Percentiles rank a stretch among this genome's conserved stretches.
phyloP scores from a whole-genome alignment of 805 yeast species.

The Monosporozyma aerobia region DNA sequence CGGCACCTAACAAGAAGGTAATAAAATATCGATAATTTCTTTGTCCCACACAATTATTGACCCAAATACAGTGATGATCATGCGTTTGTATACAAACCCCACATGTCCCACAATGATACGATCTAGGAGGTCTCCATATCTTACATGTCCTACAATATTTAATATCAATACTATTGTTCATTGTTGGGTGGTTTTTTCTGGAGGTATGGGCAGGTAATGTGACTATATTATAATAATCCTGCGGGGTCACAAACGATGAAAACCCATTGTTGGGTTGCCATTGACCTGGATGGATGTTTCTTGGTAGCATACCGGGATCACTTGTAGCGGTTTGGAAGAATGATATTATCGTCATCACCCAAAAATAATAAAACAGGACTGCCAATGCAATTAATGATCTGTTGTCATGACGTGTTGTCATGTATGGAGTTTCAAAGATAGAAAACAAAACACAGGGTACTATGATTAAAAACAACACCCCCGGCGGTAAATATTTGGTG shows the following conservation, averaged over 20 bases:
- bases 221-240: conserved; percentile 46
- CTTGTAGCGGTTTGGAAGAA: conserved; percentile 45
- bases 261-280: conserved; percentile 7
- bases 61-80: conserved; percentile 64
- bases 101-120: conserved; percentile 68
- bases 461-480: conserved; percentile 30
- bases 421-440: conserved; percentile 31
- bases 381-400: conserved; percentile 30
- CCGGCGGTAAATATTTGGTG: conserved; percentile 33
- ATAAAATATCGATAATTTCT: conserved; percentile 59
- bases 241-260: conserved; percentile 33
- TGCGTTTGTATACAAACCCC: conserved; percentile 51
- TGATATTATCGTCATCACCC: conserved; percentile 41
- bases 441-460: conserved; percentile 47
- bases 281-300: conserved; percentile 49
- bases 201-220: conserved; percentile 19
- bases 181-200: not conserved
- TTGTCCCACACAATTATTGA: conserved; percentile 70
- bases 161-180: conserved; percentile 27
- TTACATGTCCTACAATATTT: conserved; percentile 58
- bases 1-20: conserved; percentile 36
- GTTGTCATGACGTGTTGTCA: not conserved
- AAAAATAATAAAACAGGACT: conserved; percentile 48
- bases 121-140: conserved; percentile 68
- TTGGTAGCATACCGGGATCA: conserved; percentile 67